A percentile compares a stretch with the other conserved stretches of the same genome.
Conservation (phyloP, 768 basidiomycete genomes). For the Mycena vulgaris region DNA sequence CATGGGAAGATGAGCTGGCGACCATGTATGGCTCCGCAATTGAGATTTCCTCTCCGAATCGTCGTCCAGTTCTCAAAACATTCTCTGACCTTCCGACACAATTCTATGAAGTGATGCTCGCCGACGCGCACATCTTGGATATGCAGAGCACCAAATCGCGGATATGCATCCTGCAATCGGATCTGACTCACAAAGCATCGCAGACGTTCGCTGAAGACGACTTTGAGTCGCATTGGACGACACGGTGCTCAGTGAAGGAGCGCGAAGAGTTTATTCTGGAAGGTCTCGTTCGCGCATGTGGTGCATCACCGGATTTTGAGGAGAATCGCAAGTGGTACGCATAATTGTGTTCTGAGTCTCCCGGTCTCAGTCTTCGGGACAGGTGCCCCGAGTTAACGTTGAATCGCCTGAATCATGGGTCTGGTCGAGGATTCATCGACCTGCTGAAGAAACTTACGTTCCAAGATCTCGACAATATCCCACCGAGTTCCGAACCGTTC, state of each 20-base stretch:
- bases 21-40: slow-evolving; percentile 5
- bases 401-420: slow-evolving; percentile 28
- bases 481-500: slow-evolving; percentile 21
- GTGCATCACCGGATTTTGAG: slow-evolving; percentile 36
- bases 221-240: slow-evolving; percentile 36
- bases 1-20: slow-evolving; percentile 24
- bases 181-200: slow-evolving; percentile 30
- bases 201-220: slow-evolving; percentile 33
- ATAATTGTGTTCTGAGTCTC: not conserved
- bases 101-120: slow-evolving; percentile 25
- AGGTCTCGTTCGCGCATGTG: slow-evolving; percentile 36
- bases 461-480: slow-evolving; percentile 32
- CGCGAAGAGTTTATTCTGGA: slow-evolving; percentile 39
- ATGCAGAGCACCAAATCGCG: slow-evolving; percentile 9
- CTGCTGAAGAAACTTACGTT: slow-evolving; percentile 22
- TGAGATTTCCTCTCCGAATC: not conserved
- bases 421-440: slow-evolving; percentile 34
- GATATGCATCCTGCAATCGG: slow-evolving; percentile 32
- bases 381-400: slow-evolving; percentile 39
- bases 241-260: slow-evolving; percentile 27
- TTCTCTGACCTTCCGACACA: not conserved
- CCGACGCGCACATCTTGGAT: slow-evolving; percentile 11
- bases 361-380: not conserved
- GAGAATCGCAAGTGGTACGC: slow-evolving; percentile 18
- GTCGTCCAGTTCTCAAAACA: not conserved